These are phyloP conservation scores for Penicillium nucicola DNA, from an alignment of 495 filamentous ascomycete species.

Conservation along the genomic window DNA sequence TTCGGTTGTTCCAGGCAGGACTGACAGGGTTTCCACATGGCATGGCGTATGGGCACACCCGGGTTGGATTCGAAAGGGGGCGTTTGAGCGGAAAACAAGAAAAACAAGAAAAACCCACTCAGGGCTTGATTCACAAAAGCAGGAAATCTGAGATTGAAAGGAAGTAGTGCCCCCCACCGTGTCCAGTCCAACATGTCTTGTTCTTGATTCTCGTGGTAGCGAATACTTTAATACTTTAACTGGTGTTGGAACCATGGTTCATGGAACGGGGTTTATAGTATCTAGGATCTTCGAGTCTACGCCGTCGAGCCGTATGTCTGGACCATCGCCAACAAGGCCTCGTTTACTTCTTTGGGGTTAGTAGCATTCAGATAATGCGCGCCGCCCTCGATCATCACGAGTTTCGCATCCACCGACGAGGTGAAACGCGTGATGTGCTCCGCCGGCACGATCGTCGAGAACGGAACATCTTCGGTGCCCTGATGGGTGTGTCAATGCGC, in stretches of 20 bases:
- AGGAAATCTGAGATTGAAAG: too few relatives aligned
- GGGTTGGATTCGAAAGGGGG: too few relatives aligned
- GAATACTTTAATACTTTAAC: too few relatives aligned
- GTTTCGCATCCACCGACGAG: conserved; percentile 46
- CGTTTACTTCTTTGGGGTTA: conserved; percentile 52
- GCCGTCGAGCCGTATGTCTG: conserved; percentile 4
- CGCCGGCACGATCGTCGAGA: conserved; percentile 40
- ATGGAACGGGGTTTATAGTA: neutral
- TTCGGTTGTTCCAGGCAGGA: too few relatives aligned
- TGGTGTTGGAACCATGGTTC: too few relatives aligned
- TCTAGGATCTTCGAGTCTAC: neutral
- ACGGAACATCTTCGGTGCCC: conserved; percentile 55
- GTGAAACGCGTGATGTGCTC: conserved; percentile 60
- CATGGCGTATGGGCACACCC: neutral
- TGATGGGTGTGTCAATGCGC: conserved; percentile 12
- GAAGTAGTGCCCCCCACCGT: too few relatives aligned
- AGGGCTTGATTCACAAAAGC: too few relatives aligned
- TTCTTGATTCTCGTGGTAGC: too few relatives aligned
- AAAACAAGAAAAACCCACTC: too few relatives aligned
- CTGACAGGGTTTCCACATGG: too few relatives aligned
- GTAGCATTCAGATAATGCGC: conserved; percentile 59
- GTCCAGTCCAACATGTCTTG: too few relatives aligned
- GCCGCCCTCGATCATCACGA: conserved; percentile 51
- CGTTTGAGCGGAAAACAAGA: too few relatives aligned
- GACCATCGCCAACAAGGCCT: conserved; percentile 50